These are phyloP conservation scores for Decorospora gaudefroyi DNA, from an alignment of 2,329 filamentous ascomycete species.

Conservation along the genomic window DNA sequence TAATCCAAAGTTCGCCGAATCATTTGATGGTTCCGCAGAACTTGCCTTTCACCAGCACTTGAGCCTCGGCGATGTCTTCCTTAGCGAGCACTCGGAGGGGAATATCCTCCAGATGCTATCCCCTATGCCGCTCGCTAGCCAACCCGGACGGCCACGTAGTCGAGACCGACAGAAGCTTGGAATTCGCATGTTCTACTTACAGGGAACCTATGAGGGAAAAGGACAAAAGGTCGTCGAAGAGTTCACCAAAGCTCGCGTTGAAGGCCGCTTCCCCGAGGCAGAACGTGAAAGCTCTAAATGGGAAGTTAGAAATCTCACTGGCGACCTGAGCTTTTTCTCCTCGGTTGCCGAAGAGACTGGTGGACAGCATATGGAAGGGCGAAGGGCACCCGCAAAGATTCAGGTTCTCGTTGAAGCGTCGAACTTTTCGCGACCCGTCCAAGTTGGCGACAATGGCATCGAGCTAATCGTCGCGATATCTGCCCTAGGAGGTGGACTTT, in stretches of 20 bases:
- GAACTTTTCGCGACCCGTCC: conserved; percentile 61
- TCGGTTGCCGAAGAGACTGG: conserved; percentile 74
- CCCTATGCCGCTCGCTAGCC: conserved; percentile 41
- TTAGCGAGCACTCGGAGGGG: conserved; percentile 67
- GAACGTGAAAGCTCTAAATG: conserved; percentile 81
- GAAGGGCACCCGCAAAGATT: conserved; percentile 69
- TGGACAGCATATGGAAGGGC: conserved; percentile 64
- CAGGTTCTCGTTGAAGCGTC: conserved; percentile 74
- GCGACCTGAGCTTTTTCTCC: conserved; percentile 61
- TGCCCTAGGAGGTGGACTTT: conserved; percentile 59
- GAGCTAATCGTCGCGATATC: conserved; percentile 70
- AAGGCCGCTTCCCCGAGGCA: conserved; percentile 79
- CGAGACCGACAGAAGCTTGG: conserved; percentile 38
- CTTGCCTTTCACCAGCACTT: conserved; percentile 77
- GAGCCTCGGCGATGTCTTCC: conserved; percentile 68
- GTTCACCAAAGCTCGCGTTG: conserved; percentile 80
- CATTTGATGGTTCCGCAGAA: conserved; percentile 53
- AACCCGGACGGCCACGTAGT: conserved; percentile 39
- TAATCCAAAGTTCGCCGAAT: conserved; percentile 62
- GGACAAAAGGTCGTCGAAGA: conserved; percentile 81
- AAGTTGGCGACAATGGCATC: conserved; percentile 60
- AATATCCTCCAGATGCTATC: conserved; percentile 70
- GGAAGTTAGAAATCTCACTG: conserved; percentile 71
- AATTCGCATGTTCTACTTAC: conserved; percentile 64
- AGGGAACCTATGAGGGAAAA: conserved; percentile 77